These are phyloP conservation scores for Pelargonium citronellum DNA, from an alignment of 441 rosid genomes.

Conservation along the genomic window DNA sequence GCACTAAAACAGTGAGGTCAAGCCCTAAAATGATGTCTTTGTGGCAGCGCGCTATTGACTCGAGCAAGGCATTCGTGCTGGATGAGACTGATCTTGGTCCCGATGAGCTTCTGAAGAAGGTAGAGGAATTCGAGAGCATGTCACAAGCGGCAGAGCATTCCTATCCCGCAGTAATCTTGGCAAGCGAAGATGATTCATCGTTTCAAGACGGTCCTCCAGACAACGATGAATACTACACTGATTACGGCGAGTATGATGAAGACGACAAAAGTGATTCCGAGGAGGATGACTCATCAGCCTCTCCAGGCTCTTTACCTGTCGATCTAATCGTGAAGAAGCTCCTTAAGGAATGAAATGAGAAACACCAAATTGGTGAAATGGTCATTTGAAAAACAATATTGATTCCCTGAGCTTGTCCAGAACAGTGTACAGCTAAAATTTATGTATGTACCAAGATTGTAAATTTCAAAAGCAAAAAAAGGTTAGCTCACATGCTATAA, in stretches of 20 bases:
- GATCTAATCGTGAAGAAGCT: conserved; percentile 51
- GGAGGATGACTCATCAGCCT: conserved; percentile 36
- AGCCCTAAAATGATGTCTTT: conserved; percentile 72
- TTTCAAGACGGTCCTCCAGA: conserved; percentile 25
- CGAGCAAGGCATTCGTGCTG: conserved; percentile 56
- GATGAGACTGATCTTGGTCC: conserved; percentile 54
- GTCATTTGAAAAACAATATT: not conserved
- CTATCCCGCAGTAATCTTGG: conserved; percentile 48
- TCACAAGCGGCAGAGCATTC: conserved; percentile 70
- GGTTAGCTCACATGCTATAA: too few relatives aligned
- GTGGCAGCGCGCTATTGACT: conserved; percentile 67
- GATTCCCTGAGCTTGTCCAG: too few relatives aligned
- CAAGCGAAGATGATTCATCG: conserved; percentile 30
- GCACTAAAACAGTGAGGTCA: conserved; percentile 32
- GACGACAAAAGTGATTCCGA: conserved; percentile 15
- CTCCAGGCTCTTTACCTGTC: conserved; percentile 57
- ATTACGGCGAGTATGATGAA: conserved; percentile 2
- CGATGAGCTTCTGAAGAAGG: conserved; percentile 55
- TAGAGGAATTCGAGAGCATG: conserved; percentile 62
- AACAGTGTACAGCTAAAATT: too few relatives aligned
- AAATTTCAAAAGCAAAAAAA: too few relatives aligned
- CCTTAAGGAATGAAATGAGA: conserved; percentile 15
- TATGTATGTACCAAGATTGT: too few relatives aligned
- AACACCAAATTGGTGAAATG: not conserved
- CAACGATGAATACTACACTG: not conserved